Evolutionary conservation across 2,329 filamentous ascomycete species (phyloP).

Genomic region (Aspergillus sp.): DNA sequence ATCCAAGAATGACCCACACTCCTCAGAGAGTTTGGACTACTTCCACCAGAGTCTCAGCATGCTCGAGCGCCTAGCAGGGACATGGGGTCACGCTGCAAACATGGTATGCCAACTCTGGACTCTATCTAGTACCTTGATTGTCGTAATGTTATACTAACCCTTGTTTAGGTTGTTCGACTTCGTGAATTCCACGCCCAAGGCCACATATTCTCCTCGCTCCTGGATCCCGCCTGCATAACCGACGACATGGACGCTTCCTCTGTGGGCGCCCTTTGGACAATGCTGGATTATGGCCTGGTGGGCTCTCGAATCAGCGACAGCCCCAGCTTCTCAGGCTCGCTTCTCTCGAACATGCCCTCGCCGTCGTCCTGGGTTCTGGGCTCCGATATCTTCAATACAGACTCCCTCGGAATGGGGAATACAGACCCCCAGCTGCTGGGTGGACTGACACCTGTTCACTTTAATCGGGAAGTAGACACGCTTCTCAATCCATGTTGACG

Average conservation of each 20-base stretch:
- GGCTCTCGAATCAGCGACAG: not conserved
- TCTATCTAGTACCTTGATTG: not conserved
- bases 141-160: not conserved
- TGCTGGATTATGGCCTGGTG: conserved; percentile 21
- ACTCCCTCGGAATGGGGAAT: not conserved
- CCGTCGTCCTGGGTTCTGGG: conserved; percentile 14
- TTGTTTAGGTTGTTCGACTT: conserved; percentile 17
- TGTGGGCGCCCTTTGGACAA: conserved; percentile 20
- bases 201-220: conserved; percentile 16
- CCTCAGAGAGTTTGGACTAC: conserved; percentile 15
- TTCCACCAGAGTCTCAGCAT: conserved; percentile 18
- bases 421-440: not conserved
- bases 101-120: conserved; percentile 16
- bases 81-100: conserved; percentile 24
- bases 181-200: conserved; percentile 23
- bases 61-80: conserved; percentile 16
- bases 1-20: not conserved
- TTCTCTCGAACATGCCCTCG: conserved; percentile 11
- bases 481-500: not conserved
- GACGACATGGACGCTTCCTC: conserved; percentile 19
- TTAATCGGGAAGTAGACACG: not conserved
- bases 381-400: conserved; percentile 4
- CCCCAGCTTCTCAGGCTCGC: not conserved
- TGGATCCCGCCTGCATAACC: conserved; percentile 16
- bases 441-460: not conserved